phyloP scores from a whole-genome alignment of 805 yeast genomes.

The Sungouiella thailandica region DNA sequence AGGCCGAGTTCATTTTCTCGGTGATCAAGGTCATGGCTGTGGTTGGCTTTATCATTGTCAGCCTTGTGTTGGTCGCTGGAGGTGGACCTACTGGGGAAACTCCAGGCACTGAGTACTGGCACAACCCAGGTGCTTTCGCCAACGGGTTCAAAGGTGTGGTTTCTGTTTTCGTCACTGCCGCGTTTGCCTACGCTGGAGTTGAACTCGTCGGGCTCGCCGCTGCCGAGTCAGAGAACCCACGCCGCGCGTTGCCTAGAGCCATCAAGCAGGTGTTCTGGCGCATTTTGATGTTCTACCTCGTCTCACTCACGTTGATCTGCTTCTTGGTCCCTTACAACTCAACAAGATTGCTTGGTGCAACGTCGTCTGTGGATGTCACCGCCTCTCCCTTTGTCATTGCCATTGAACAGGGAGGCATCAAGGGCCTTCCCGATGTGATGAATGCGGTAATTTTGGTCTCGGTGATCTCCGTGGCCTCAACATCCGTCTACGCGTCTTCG shows the following conservation, averaged over 20 bases:
- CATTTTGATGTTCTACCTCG: conserved; percentile 64
- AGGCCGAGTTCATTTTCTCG: conserved; percentile 49
- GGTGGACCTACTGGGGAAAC: conserved; percentile 52
- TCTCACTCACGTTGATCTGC: conserved; percentile 49
- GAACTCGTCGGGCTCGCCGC: conserved; percentile 74
- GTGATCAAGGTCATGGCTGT: conserved; percentile 45
- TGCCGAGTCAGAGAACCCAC: conserved; percentile 70
- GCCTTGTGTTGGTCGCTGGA: conserved; percentile 46
- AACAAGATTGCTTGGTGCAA: conserved; percentile 42
- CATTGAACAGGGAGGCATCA: conserved; percentile 56
- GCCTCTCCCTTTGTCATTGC: conserved; percentile 82
- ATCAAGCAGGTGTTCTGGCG: conserved; percentile 84
- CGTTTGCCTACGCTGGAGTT: conserved; percentile 72
- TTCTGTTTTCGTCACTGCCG: conserved; percentile 71
- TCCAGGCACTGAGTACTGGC: conserved; percentile 58
- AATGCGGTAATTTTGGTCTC: conserved; percentile 66
- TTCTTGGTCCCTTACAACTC: conserved; percentile 64
- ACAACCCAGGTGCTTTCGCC: conserved; percentile 64
- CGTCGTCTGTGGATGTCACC: conserved; percentile 49
- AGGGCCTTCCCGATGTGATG: conserved; percentile 59
- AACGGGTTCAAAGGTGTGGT: conserved; percentile 66
- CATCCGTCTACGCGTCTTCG: conserved; percentile 62
- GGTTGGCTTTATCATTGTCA: conserved; percentile 43
- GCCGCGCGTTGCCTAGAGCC: conserved; percentile 63
- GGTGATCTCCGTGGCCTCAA: conserved; percentile 66